These are phyloP conservation scores for Pseudoturritis turrita DNA, from an alignment of 345 rosid genomes.

Conservation along the genomic window DNA sequence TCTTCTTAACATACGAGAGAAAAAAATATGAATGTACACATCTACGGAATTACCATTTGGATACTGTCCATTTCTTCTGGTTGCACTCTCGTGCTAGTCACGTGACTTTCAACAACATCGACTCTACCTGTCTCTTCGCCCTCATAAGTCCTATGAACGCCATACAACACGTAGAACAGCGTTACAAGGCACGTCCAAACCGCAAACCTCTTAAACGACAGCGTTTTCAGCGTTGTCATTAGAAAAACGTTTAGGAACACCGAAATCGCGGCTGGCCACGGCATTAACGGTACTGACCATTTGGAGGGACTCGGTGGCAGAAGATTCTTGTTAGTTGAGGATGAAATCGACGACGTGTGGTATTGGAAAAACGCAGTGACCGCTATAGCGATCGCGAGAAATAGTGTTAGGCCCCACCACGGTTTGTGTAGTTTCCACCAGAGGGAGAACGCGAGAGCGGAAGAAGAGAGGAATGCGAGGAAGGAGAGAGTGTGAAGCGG, in stretches of 20 bases:
- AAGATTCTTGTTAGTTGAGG: conserved; percentile 21
- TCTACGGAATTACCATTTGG: not conserved
- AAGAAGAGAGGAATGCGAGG: conserved; percentile 66
- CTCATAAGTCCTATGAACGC: conserved; percentile 81
- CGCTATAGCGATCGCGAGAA: conserved; percentile 34
- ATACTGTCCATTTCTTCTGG: conserved; percentile 40
- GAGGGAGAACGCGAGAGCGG: conserved; percentile 59
- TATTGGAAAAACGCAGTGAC: conserved; percentile 50
- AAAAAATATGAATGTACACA: not conserved
- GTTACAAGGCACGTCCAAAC: conserved; percentile 68
- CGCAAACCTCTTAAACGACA: conserved; percentile 61
- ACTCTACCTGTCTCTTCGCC: conserved; percentile 60
- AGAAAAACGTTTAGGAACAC: conserved; percentile 76
- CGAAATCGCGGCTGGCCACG: conserved; percentile 80
- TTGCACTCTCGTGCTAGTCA: conserved; percentile 34
- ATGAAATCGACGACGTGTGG: conserved; percentile 23
- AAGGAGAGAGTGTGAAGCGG: conserved; percentile 54
- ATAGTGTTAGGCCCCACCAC: conserved; percentile 52
- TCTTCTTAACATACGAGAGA: not conserved
- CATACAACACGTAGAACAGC: conserved; percentile 70
- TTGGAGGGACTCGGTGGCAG: not conserved
- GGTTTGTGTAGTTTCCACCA: conserved; percentile 55
- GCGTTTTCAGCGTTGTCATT: conserved; percentile 53
- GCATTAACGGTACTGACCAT: conserved; percentile 93
- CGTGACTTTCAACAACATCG: conserved; percentile 13